Evolutionary conservation across 2,329 filamentous ascomycete genomes (phyloP), one percentile per base, ranked within the genome.

Genomic region (Paracamarosporium sp.): DNA sequence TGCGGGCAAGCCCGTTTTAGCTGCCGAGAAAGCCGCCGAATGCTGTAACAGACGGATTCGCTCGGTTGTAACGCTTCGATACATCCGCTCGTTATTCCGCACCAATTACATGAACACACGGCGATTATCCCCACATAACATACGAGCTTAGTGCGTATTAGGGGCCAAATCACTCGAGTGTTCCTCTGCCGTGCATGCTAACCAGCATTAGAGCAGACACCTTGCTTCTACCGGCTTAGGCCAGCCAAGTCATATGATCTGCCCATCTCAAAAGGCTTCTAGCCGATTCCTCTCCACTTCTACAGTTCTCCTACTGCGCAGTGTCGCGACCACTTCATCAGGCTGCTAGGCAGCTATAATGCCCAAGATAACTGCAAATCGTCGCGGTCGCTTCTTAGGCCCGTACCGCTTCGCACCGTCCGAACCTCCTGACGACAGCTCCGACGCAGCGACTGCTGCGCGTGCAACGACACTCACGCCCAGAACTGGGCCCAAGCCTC

Each of bases 271-370:
- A 31, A 31, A 41, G 36, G 36, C 20, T 41, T 51, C 35, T 41
- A 30, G 36, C 27, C 27, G 36, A 51, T 33, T 41, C 35, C 17
- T 31, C 36, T 41, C 35, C 48, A 41, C 48, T 13, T 33, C 17
- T 27, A 33, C 36, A 51, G 17, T 27, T 33, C 35, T 20, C 33
- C 48, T 43, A 17, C 15, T 27, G 27, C 48, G 48, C 27, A 28
- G 27, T 43, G 48, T 33, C 27, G 35, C 36, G 27, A 41, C 22
- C 17, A 12, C 25, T 51, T 31, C 20, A 6, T 25, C 24, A 38
- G 24, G 48, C 36, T 41, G 35, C 48, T 43, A 51, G 36, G 48
- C 48, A 43, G 47, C 47, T 51, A 51, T 33, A 41, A 51, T 51
- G 48, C 48, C 48, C n/a, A 51, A 51, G 27, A 25, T 9, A 17